Evolutionary conservation across 176 grass and related monocot genomes (phyloP), one percentile per base, ranked within the genome.

Genomic region (Oryza glumipatula): DNA sequence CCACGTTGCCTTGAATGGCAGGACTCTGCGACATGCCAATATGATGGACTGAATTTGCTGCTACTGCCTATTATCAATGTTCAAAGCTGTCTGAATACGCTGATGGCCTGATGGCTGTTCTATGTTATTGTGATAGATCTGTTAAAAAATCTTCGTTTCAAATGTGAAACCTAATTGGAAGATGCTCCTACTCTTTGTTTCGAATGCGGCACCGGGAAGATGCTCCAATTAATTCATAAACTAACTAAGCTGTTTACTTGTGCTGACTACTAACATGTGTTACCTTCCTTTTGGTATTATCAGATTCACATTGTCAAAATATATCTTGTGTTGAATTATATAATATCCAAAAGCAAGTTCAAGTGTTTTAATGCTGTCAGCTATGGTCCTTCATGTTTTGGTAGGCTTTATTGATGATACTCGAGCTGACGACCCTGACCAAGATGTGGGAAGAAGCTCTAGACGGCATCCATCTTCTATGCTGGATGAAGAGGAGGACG

Each of bases 401-500:
- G 67, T 85, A 94, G 94, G 82, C 54, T 97, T 94, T 84, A 94
- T 97, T 70, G 86, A 89, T 60, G 88, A 90, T 86, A 66, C 49
- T 76, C 64, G 45, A 24, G 70, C 66, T 24, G 90, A 94, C 26
- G 51, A 89, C 48, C 41, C 66, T 65, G 90, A 89, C 15, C 76
- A 91, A 21, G 67, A 74, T 47, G 86, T 75, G 24, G 68, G 22
- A 22, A 89, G 83, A 82, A 68, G 65, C 60, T 68, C 87, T 77
- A 80, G 74, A 43, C 84, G 77, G 47, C 86, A 81, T 15, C 60
- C 81, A 15, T 77, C 74, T 44, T 43, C 88, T 48, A 70, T 88
- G 83, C 12, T 47, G 22, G 88, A 92, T 2, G 88, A 92, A 5
- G 87, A 95, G 28, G 83, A 87, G 3, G 90, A 88, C 43, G 22